A percentile compares a stretch with the other conserved stretches of the same genome.
Conservation (phyloP, 345 rosid species). For the Brassica incana region DNA sequence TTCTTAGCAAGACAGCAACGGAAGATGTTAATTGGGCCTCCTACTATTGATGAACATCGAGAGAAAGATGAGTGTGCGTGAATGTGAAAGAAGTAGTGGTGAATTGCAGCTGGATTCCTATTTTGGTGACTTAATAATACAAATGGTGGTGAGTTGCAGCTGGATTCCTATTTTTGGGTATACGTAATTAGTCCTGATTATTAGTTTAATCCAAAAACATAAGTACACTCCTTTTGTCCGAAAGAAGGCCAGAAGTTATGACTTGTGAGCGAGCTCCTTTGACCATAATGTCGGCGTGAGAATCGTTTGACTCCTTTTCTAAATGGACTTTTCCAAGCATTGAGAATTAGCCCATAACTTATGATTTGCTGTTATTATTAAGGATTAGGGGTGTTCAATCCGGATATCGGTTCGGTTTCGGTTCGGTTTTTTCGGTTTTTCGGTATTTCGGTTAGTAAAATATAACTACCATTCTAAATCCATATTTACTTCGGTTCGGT, state of each 20-base stretch:
- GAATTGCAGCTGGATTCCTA: constrained; percentile 42
- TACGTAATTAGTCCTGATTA: constrained; percentile 15
- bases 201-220: constrained; percentile 27
- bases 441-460: too few relatives aligned
- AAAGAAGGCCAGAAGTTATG: constrained; percentile 3
- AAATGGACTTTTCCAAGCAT: background rate
- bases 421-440: too few relatives aligned
- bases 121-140: background rate
- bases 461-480: too few relatives aligned
- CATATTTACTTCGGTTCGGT: too few relatives aligned
- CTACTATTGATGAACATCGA: constrained; percentile 4
- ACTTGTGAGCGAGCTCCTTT: background rate
- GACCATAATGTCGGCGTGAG: constrained; percentile 38
- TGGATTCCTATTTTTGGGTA: constrained; percentile 27
- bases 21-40: constrained; percentile 29
- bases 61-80: constrained; percentile 17
- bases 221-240: constrained; percentile 34
- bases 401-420: too few relatives aligned
- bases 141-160: constrained; percentile 35
- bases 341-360: background rate
- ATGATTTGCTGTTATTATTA: background rate
- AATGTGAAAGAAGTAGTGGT: constrained; percentile 16
- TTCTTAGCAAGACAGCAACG: constrained; percentile 24
- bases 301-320: constrained; percentile 3
- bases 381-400: too few relatives aligned